Evolutionary conservation across 108 stramenopile genomes (phyloP), one percentile per base, ranked within the genome.

Genomic region (Schizochytrium sp.): DNA sequence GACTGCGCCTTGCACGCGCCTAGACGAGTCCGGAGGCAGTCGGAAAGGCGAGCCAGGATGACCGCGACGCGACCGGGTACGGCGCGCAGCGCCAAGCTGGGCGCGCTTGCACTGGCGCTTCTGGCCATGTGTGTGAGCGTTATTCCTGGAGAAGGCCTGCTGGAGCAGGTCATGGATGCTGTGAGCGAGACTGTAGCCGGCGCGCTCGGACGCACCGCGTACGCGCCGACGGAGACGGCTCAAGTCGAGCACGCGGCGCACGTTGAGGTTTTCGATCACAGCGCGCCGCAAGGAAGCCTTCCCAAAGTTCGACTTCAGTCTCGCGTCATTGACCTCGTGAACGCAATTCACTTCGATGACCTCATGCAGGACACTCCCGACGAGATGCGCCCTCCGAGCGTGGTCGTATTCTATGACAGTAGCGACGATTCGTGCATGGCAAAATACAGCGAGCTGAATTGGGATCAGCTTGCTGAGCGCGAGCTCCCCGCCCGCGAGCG

Each of bases 321-420:
- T 18, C 76, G 76, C 51, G 76, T 83, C 48, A 83, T 83, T 1
- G 76, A 83, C 28, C 76, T 83, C 48, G 76, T 83, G 10, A 47
- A 83, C 76, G 76, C 48, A 0, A n/a, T 83, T 8, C 76, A 83
- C 76, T 83, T 83, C 28, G 76, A 83, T 23, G 76, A 83, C 76
- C 45, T 83, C 76, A 53, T 83, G 76, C 76, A 83, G 28, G 76
- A 83, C 51, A 83, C 76, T 23, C 76, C 76, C n/a, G 76, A 83
- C 4, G 76, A 83, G 48, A 47, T 83, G 45, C 76, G 76, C 18
- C 76, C 76, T 8, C 76, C 76, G 8, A 53, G 48, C 45, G 51
- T 83, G 10, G 76, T 83, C n/a, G 76, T 23, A 12, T 83, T 83
- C 48, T 83, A 83, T 5, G 76, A 83, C 23, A 53, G 48, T 16